phyloP scores from a whole-genome alignment of 345 rosid genomes.

The Boechera retrofracta region DNA sequence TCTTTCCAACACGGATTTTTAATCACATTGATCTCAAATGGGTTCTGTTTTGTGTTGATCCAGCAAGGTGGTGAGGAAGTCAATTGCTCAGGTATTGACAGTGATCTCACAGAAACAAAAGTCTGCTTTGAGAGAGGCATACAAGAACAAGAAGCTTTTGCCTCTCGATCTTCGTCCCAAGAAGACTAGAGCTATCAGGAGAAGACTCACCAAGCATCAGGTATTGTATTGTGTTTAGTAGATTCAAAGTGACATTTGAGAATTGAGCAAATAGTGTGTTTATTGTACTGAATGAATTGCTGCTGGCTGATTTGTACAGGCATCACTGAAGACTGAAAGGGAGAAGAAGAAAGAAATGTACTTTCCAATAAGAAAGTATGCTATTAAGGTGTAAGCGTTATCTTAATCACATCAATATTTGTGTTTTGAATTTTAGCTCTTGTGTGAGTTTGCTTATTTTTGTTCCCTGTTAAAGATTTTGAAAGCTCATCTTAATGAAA shows the following conservation, averaged over 20 bases:
- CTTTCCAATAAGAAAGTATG: constrained; percentile 89
- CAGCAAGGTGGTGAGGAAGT: constrained; percentile 96
- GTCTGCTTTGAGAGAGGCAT: constrained; percentile 80
- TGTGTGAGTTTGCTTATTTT: constrained; percentile 3
- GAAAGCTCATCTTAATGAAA: constrained; percentile 8
- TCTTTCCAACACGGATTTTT: neutral
- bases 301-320: constrained; percentile 44
- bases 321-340: constrained; percentile 74
- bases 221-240: constrained; percentile 37
- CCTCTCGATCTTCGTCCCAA: constrained; percentile 96
- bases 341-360: constrained; percentile 93
- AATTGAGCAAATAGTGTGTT: neutral
- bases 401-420: constrained; percentile 9
- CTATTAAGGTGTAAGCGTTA: constrained; percentile 73
- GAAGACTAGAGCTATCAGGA: constrained; percentile 94
- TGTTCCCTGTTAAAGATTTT: constrained; percentile 9
- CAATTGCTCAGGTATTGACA: constrained; percentile 90
- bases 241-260: neutral
- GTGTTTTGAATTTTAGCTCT: constrained; percentile 23
- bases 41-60: neutral
- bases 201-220: constrained; percentile 95
- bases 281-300: neutral
- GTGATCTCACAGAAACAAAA: constrained; percentile 93
- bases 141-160: constrained; percentile 75
- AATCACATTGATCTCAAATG: neutral